Conservation (phyloP, 2,329 filamentous ascomycete genomes). For the Capronia epimyces region DNA sequence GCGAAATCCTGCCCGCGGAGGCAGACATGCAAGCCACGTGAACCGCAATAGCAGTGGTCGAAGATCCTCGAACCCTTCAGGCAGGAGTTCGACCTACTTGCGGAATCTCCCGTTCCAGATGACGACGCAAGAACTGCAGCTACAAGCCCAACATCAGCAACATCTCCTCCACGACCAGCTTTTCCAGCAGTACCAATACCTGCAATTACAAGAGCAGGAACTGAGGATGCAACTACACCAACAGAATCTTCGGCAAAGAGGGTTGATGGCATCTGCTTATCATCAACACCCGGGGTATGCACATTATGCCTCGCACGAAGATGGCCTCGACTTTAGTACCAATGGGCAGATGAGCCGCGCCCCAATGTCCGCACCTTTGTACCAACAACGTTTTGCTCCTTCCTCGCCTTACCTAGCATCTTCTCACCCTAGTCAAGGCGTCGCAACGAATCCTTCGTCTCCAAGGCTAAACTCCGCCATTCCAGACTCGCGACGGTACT, state of each 20-base stretch:
- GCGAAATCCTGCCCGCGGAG: conserved; percentile 47
- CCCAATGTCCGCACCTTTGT: conserved; percentile 30
- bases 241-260: conserved; percentile 35
- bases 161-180: conserved; percentile 46
- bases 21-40: conserved; percentile 45
- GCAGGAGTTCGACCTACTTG: conserved; percentile 36
- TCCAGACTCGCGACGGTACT: conserved; percentile 43
- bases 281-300: conserved; percentile 34
- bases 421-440: conserved; percentile 33
- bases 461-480: conserved; percentile 38
- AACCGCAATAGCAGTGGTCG: conserved; percentile 45
- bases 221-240: conserved; percentile 45
- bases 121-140: conserved; percentile 36
- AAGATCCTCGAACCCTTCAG: conserved; percentile 54
- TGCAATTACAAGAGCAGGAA: conserved; percentile 48
- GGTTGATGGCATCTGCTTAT: conserved; percentile 17
- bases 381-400: conserved; percentile 26
- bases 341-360: conserved; percentile 21
- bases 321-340: conserved; percentile 16
- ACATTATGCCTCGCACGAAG: conserved; percentile 32
- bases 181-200: conserved; percentile 46
- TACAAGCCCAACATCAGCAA: conserved; percentile 44
- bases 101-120: conserved; percentile 37
- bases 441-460: conserved; percentile 44
- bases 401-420: conserved; percentile 22